Percentiles rank a stretch among this genome's conserved stretches.
Evolutionary conservation across 2,329 filamentous ascomycete genomes (phyloP).

Genomic region (Raffaelea ambrosiae): DNA sequence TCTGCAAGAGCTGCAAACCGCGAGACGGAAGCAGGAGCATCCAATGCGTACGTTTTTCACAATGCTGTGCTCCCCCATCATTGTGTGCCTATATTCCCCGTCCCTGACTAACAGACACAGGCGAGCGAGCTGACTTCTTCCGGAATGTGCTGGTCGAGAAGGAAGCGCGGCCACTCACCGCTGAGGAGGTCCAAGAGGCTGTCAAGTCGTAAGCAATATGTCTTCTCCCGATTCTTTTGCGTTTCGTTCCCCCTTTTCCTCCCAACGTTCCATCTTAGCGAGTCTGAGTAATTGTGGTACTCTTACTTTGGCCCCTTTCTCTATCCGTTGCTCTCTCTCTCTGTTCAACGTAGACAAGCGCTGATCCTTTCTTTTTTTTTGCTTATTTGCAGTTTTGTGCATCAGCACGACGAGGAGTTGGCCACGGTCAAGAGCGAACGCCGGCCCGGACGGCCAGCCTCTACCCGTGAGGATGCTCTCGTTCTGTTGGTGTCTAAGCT

Average conservation of each 20-base stretch:
- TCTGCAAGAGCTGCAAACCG: conserved; percentile 61
- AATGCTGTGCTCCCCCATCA: too few species aligned
- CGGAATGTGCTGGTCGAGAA: conserved; percentile 54
- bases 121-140: conserved; percentile 12
- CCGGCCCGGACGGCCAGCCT: conserved; percentile 71
- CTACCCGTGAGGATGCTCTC: conserved; percentile 67
- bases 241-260: too few species aligned
- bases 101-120: conserved; percentile 4
- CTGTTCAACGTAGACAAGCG: background rate
- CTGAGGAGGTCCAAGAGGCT: conserved; percentile 50
- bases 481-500: conserved; percentile 63
- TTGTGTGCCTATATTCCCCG: background rate
- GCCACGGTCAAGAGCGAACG: conserved; percentile 57
- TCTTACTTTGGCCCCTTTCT: too few species aligned
- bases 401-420: conserved; percentile 64
- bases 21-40: conserved; percentile 65
- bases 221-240: background rate
- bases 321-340: background rate
- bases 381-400: conserved; percentile 43
- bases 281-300: too few species aligned
- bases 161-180: conserved; percentile 37
- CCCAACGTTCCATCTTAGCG: too few species aligned
- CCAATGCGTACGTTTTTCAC: conserved; percentile 53
- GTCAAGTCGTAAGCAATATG: conserved; percentile 53
- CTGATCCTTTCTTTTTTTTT: conserved; percentile 16